These are phyloP conservation scores for Debaryomyces singareniensis DNA, from an alignment of 1,139 yeast genomes.

Conservation along the genomic window DNA sequence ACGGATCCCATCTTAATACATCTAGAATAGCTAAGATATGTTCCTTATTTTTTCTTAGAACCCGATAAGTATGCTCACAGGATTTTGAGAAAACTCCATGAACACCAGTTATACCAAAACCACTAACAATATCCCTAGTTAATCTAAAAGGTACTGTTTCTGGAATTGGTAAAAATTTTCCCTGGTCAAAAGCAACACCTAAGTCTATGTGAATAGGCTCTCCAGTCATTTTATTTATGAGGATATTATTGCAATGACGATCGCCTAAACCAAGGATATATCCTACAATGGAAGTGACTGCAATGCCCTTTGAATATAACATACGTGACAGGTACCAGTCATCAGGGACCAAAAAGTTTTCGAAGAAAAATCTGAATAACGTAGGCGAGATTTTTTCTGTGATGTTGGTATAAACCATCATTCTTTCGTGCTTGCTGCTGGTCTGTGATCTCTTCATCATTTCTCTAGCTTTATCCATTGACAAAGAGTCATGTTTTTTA, in stretches of 20 bases:
- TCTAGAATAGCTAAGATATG: slow-evolving; percentile 78
- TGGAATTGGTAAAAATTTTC: slow-evolving; percentile 75
- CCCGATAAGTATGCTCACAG: slow-evolving; percentile 69
- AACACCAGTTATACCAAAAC: slow-evolving; percentile 79
- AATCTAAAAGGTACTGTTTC: slow-evolving; percentile 91
- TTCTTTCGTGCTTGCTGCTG: slow-evolving; percentile 37
- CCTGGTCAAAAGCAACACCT: slow-evolving; percentile 95
- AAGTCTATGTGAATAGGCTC: slow-evolving; percentile 94
- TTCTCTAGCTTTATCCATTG: slow-evolving; percentile 54
- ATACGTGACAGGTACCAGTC: slow-evolving; percentile 67
- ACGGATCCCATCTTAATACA: slow-evolving; percentile 86
- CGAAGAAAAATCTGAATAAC: slow-evolving; percentile 63
- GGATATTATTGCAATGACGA: slow-evolving; percentile 84
- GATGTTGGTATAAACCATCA: slow-evolving; percentile 46
- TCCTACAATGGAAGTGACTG: slow-evolving; percentile 83
- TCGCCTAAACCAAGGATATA: slow-evolving; percentile 89
- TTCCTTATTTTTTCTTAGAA: slow-evolving; percentile 58
- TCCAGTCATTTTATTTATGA: slow-evolving; percentile 73
- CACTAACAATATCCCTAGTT: slow-evolving; percentile 88
- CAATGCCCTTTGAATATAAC: slow-evolving; percentile 71
- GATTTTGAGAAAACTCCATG: slow-evolving; percentile 69
- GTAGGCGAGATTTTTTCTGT: slow-evolving; percentile 56
- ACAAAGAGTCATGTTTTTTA: slow-evolving; percentile 33
- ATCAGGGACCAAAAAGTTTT: slow-evolving; percentile 59
- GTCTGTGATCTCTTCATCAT: slow-evolving; percentile 57